Evolutionary conservation across 495 filamentous ascomycete species (phyloP).

Genomic region (Xylaria intraflava): DNA sequence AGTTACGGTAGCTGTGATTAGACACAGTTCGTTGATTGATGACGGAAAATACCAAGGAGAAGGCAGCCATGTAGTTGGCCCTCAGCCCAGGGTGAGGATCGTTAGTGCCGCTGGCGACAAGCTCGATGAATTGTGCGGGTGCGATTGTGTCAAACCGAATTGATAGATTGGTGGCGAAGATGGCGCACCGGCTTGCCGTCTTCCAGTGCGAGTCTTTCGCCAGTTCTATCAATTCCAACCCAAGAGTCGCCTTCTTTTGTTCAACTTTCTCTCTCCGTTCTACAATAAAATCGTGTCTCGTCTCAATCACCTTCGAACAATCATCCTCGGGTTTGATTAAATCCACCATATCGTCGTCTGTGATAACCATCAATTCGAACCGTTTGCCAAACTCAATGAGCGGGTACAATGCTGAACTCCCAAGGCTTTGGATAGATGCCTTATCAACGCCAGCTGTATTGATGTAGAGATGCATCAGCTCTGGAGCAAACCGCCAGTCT

Average conservation of each 20-base stretch:
- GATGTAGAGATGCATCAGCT: slow-evolving; percentile 81
- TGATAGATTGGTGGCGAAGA: slow-evolving; percentile 81
- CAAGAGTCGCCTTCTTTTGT: slow-evolving; percentile 70
- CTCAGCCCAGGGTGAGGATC: slow-evolving; percentile 85
- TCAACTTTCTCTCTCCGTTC: slow-evolving; percentile 71
- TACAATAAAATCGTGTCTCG: slow-evolving; percentile 62
- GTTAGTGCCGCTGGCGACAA: slow-evolving; percentile 78
- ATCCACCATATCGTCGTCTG: slow-evolving; percentile 66
- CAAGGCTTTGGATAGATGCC: slow-evolving; percentile 86
- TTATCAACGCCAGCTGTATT: slow-evolving; percentile 85
- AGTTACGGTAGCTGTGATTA: slow-evolving; percentile 76
- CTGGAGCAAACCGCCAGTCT: slow-evolving; percentile 89
- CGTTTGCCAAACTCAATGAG: slow-evolving; percentile 87
- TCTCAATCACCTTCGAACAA: slow-evolving; percentile 54
- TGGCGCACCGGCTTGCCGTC: slow-evolving; percentile 78
- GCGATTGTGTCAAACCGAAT: slow-evolving; percentile 85
- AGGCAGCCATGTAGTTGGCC: slow-evolving; percentile 68
- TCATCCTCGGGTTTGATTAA: slow-evolving; percentile 62
- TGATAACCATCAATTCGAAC: slow-evolving; percentile 76
- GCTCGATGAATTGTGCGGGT: slow-evolving; percentile 69
- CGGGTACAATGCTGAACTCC: slow-evolving; percentile 69
- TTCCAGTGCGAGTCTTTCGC: slow-evolving; percentile 88
- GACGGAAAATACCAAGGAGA: slow-evolving; percentile 72
- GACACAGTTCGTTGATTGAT: slow-evolving; percentile 84
- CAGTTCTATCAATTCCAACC: slow-evolving; percentile 71